These are phyloP conservation scores for Blastomyces emzantsi DNA, from an alignment of 2,329 filamentous ascomycete genomes.

Conservation along the genomic window DNA sequence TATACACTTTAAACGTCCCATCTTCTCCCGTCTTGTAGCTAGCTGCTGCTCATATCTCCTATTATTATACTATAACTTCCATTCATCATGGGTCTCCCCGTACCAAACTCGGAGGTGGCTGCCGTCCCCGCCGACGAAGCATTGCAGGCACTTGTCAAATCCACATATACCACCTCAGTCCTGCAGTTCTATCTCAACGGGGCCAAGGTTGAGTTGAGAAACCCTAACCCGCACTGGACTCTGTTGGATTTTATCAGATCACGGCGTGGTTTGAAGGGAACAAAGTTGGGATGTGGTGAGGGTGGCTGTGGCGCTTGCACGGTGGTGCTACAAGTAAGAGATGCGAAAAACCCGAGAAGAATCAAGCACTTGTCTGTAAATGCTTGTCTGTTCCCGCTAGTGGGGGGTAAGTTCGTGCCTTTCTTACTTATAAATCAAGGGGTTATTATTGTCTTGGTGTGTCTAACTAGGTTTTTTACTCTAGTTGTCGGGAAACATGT, in stretches of 20 bases:
- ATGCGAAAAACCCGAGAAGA: conserved; percentile 53
- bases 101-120: neutral
- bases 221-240: conserved; percentile 76
- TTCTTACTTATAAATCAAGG: neutral
- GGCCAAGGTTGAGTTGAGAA: conserved; percentile 65
- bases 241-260: conserved; percentile 78
- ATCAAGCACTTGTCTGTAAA: conserved; percentile 87
- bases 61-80: too few relatives aligned
- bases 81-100: conserved; percentile 3
- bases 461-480: neutral
- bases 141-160: conserved; percentile 13
- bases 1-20: neutral
- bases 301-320: conserved; percentile 87
- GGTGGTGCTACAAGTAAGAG: conserved; percentile 47
- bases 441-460: neutral
- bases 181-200: conserved; percentile 82
- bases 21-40: neutral
- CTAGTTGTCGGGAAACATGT: conserved; percentile 80
- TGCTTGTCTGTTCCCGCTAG: conserved; percentile 77
- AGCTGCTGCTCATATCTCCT: neutral
- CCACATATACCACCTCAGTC: conserved; percentile 34
- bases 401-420: conserved; percentile 42
- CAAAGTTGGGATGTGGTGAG: conserved; percentile 83
- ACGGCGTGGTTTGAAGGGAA: conserved; percentile 70
- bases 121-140: conserved; percentile 6